A percentile compares a stretch with the other conserved stretches of the same genome.
Conservation (phyloP, 2,329 filamentous ascomycete species). For the Dothiorella sarmentorum region DNA sequence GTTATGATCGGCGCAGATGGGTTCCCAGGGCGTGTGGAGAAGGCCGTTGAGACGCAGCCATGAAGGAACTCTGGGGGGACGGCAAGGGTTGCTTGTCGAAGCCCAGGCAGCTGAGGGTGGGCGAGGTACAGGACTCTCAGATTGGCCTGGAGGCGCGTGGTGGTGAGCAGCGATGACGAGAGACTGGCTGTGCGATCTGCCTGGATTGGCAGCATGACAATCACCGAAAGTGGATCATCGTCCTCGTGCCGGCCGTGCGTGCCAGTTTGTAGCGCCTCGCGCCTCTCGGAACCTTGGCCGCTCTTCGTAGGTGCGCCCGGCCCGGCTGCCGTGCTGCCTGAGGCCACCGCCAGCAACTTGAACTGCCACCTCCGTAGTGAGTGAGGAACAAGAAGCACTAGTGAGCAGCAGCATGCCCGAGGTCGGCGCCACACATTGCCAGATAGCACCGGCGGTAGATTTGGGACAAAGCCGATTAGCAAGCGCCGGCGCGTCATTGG, state of each 20-base stretch:
- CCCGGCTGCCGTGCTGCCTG: conserved; percentile 4
- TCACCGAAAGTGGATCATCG: conserved; percentile 7
- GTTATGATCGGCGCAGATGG: conserved; percentile 4
- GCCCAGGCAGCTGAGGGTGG: not conserved
- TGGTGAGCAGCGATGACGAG: conserved; percentile 14
- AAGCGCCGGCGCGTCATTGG: conserved; percentile 14
- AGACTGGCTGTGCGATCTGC: conserved; percentile 6
- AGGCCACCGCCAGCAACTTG: not conserved
- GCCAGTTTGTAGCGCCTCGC: too few species aligned
- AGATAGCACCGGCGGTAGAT: not conserved
- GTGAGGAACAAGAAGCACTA: too few species aligned
- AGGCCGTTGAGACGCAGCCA: conserved; percentile 1
- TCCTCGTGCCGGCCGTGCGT: not conserved
- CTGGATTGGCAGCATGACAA: conserved; percentile 14
- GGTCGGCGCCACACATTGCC: not conserved
- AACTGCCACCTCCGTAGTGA: too few species aligned
- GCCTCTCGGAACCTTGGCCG: conserved; percentile 8
- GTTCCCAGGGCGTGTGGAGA: not conserved
- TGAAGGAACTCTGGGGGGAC: not conserved
- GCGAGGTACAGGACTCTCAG: not conserved
- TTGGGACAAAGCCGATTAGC: not conserved
- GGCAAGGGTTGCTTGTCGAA: not conserved
- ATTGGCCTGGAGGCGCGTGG: not conserved
- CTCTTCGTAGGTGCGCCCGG: not conserved
- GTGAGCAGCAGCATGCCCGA: not conserved